Evolutionary conservation across 2,329 filamentous ascomycete species (phyloP), one percentile per base, ranked within the genome.

Genomic region (Alternaria rosae): DNA sequence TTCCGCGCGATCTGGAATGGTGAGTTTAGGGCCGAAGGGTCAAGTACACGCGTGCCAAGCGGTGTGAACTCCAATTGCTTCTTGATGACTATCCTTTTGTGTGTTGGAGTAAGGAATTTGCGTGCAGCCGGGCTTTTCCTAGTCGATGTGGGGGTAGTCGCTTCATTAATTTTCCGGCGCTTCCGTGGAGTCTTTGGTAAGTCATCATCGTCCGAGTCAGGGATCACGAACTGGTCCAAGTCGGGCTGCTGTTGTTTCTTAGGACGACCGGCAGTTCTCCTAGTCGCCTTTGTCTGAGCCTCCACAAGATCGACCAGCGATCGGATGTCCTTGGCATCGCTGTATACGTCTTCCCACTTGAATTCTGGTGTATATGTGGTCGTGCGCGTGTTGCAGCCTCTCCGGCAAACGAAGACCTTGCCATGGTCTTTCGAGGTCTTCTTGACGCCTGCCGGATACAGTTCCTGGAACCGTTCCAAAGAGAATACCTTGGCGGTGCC

Each of bases 51-150:
- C 13, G 93, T 97, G 7, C 93, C 93, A n/a, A 99, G 83, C 0
- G 95, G 95, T 0, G 95, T 99, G 73, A 98, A 98, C 75, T 97
- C 94, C 35, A 99, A 87, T 6, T 92, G 91, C 73, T 94, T 97
- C 77, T 96, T 97, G 43, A 94, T 82, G 41, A 92, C 81, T 41
- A 93, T 89, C 64, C 88, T 85, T 72, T 89, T 91, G 69, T 91
- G 86, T 26, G 86, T 87, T 17, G 89, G 89, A 0, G 89, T 91
- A 4, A 83, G 82, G 59, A 89, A 84, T 66, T 85, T 86, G 55
- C 81, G 81, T n/a, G 83, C 80, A 6, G 82, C 82, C 21, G 80
- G 80, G 65, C 81, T 79, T 60, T 82, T 83, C 61, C 75, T 78
- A 51, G 76, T 78, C 13, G 82, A 83, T 12, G 82, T 83, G 17